A percentile compares a stretch with the other conserved stretches of the same genome.
These are phyloP conservation scores for Babesia bigemina DNA, from an alignment of 169 alveolate species.

Conservation along the genomic window DNA sequence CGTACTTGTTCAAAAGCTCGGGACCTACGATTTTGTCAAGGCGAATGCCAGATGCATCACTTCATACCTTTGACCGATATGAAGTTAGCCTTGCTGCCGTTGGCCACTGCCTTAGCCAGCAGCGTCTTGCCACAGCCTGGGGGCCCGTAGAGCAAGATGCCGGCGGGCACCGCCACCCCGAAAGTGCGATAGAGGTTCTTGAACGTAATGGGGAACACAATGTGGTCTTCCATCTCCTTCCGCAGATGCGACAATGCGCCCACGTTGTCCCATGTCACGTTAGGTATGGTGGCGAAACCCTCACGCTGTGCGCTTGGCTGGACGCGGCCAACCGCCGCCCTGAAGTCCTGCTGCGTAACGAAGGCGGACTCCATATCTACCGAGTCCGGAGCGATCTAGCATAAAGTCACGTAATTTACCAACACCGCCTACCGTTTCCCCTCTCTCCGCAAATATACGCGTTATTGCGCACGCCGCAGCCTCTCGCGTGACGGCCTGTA, in stretches of 20 bases:
- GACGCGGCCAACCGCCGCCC: constrained; percentile 82
- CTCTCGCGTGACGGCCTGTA: constrained; percentile 90
- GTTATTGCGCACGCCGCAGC: constrained; percentile 85
- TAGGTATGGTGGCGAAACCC: constrained; percentile 95
- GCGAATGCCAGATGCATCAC: neutral
- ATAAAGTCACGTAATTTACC: neutral
- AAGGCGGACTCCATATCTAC: neutral
- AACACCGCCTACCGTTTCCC: constrained; percentile 1
- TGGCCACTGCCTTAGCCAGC: constrained; percentile 96
- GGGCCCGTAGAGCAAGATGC: constrained; percentile 97
- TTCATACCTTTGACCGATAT: constrained; percentile 90
- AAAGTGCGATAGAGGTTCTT: constrained; percentile 88
- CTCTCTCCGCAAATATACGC: constrained; percentile 30
- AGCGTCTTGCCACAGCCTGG: constrained; percentile 99
- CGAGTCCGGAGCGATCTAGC: neutral
- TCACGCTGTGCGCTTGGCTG: constrained; percentile 94
- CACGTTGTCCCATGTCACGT: constrained; percentile 93
- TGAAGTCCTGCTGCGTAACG: constrained; percentile 85
- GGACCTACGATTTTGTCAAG: constrained; percentile 78
- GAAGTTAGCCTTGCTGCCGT: constrained; percentile 94
- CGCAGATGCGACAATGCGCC: constrained; percentile 93
- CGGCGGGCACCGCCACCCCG: constrained; percentile 93
- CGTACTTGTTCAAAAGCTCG: constrained; percentile 97
- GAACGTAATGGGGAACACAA: constrained; percentile 91
- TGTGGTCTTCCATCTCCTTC: constrained; percentile 87